Base-by-base conservation (phyloP, 345 rosid genomes). In the Lepidium didymum region DNA sequence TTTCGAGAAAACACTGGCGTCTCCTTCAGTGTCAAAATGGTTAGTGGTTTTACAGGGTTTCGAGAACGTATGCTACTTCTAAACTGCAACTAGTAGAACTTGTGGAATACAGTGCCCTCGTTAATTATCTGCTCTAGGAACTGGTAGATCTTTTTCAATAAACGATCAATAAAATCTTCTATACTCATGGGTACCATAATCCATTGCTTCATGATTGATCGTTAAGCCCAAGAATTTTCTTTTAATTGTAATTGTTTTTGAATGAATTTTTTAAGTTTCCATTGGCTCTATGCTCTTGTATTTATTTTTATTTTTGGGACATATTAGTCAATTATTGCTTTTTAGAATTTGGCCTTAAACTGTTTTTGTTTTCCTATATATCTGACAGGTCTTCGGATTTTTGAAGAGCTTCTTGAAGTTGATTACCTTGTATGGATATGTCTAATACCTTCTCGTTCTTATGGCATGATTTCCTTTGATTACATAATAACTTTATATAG, bases 21-120 rank as follows among this genome's bases (percentile, higher is more conserved):
- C 99, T 91, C 72, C 85, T 95, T 46, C 99, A 91, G 73, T 95
- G 96, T 82, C 98, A 89, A 85, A 95, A 95, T 77, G 99, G 99
- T 95, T 70, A 67, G 75, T 64, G 41, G 56, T 45, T 55, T 70
- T 60, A n/a, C 45, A 8, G 68, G 49, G 64, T 37, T 19, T 38
- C 62, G 69, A 55, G 61, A 64, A 10, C 31, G 47, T 60, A 67
- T 60, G 57, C 56, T 37, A 21, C 55, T 46, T 74, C 27, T 35
- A 49, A 21, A 35, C 16, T 59, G 73, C 57, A 67, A 29, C 38
- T 27, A 10, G 7, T 40, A 19, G 54, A 73, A 25, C 53, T 49
- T 37, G 13, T 49, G 33, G 64, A 63, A 19, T 61, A 51, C 21
- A 7, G 35, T 37, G n/a, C 13, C 23, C 45, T 72, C 11, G 15